These are phyloP conservation scores for Fomitopsis pulvina DNA, from an alignment of 768 basidiomycete genomes.

Conservation along the genomic window DNA sequence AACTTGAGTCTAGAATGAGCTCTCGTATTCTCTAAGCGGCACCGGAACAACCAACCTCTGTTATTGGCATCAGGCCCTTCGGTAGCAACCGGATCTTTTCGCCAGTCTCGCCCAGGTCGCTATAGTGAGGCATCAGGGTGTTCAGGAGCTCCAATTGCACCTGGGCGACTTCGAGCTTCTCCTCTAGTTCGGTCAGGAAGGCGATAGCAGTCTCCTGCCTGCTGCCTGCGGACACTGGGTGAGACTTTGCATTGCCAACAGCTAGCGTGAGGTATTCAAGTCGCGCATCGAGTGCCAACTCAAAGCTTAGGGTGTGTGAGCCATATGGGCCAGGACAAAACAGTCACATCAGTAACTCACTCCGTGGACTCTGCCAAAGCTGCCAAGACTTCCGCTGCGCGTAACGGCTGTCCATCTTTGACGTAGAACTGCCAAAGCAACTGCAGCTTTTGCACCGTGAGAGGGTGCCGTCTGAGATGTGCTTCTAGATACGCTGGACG, in stretches of 20 bases:
- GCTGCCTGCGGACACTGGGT: slow-evolving; percentile 71
- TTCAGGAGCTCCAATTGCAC: slow-evolving; percentile 92
- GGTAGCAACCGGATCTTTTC: slow-evolving; percentile 55
- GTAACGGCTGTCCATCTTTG: slow-evolving; percentile 78
- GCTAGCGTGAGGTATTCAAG: slow-evolving; percentile 92
- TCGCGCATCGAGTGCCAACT: slow-evolving; percentile 62
- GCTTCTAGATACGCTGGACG: slow-evolving; percentile 84
- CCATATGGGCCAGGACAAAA: no score
- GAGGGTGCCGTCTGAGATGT: slow-evolving; percentile 77
- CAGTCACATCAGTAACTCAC: slow-evolving; percentile 43
- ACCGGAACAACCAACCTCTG: slow-evolving; percentile 54
- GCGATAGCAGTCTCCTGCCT: slow-evolving; percentile 87
- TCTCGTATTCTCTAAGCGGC: slow-evolving; percentile 1
- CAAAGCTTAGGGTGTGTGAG: no score
- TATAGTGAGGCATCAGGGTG: slow-evolving; percentile 50
- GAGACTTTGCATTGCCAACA: slow-evolving; percentile 93
- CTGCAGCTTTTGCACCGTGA: slow-evolving; percentile 76
- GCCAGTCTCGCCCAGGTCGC: slow-evolving; percentile 56
- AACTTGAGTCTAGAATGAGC: slow-evolving; percentile 40
- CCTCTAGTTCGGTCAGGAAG: slow-evolving; percentile 91
- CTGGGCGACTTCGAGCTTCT: slow-evolving; percentile 94
- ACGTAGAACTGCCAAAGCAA: slow-evolving; percentile 97
- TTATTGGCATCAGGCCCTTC: slow-evolving; percentile 65
- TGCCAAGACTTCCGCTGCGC: slow-evolving; percentile 83
- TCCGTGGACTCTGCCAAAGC: slow-evolving; percentile 78